Base-by-base conservation (phyloP, 2,329 filamentous ascomycete species). In the Pseudogymnoascus sp. region DNA sequence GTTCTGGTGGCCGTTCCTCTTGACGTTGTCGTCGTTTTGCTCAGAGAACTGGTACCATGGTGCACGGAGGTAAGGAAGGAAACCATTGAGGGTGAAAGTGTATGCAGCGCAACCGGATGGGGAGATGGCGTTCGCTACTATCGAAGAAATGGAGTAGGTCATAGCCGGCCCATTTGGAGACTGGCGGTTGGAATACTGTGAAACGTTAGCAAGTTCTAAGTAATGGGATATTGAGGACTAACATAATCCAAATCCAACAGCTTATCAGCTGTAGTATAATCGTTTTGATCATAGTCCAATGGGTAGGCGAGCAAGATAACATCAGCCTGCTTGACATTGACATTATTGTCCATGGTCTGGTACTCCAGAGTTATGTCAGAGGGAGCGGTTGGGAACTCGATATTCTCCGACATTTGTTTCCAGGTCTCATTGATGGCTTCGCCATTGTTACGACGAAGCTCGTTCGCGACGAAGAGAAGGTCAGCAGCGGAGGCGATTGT, bases 1-100 rank as follows among this genome's bases (percentile, higher is more conserved):
- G 64, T 88, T 60, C 6, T 84, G 0, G 84, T 88, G 43, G n/a
- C 87, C 87, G 62, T 89, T 90, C 1, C 75, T 72, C 14, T 76
- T 75, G 63, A 78, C 80, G 66, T 87, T 78, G 68, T 90, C 88
- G 19, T 84, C 72, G 56, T 87, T 76, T 71, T 90, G 87, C 68
- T 90, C 88, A 0, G 86, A 89, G 72, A 88, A 86, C 67, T 89
- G 86, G 73, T 84, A 89, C 79, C 85, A 90, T 0, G 88, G 88
- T 0, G 81, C 84, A 14, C 88, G 79, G 0, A 82, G 76, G 68
- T 90, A 90, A 0, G 87, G 87, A 28, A 84, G 77, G 31, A 82
- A 84, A 0, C 84, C 83, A 66, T 86, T 84, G 16, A 89, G 78
- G 6, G 84, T 81, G 70, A 90, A 90, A 0, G 87, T 89, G 70